Conservation (phyloP, 257 asterid genomes). For the Cordia subcordata region DNA sequence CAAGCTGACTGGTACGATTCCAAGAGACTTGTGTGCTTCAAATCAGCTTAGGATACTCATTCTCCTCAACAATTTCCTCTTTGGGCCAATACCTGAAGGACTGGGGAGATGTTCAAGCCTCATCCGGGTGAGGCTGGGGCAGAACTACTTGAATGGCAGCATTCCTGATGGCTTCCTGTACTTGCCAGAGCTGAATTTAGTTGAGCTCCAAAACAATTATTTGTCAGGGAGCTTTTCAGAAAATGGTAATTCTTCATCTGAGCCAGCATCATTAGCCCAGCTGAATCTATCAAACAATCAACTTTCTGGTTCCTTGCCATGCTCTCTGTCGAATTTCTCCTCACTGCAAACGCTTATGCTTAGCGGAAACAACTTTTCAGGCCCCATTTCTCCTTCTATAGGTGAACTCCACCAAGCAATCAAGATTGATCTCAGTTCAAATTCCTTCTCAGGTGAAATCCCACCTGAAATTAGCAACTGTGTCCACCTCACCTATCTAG, state of each 20-base stretch:
- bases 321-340: slow-evolving; percentile 57
- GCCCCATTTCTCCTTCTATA: slow-evolving; percentile 67
- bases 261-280: slow-evolving; percentile 47
- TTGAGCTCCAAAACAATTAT: slow-evolving; percentile 76
- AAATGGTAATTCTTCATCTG: slow-evolving; percentile 28
- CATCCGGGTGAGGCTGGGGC: slow-evolving; percentile 81
- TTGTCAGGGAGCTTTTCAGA: slow-evolving; percentile 69
- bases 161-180: slow-evolving; percentile 73
- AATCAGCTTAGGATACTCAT: slow-evolving; percentile 55
- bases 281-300: slow-evolving; percentile 76
- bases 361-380: slow-evolving; percentile 64
- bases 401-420: slow-evolving; percentile 65
- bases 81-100: slow-evolving; percentile 70
- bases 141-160: slow-evolving; percentile 77
- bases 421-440: slow-evolving; percentile 64
- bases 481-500: slow-evolving; percentile 70
- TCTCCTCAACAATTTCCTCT: slow-evolving; percentile 61
- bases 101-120: slow-evolving; percentile 69
- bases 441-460: slow-evolving; percentile 56
- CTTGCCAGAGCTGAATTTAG: slow-evolving; percentile 70
- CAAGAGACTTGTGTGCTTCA: slow-evolving; percentile 54
- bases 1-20: slow-evolving; percentile 89
- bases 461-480: slow-evolving; percentile 68
- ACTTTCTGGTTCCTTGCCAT: slow-evolving; percentile 64
- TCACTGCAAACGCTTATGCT: slow-evolving; percentile 66